These are phyloP conservation scores for Fusarium sp. DNA, from an alignment of 2,329 filamentous ascomycete genomes.

Conservation along the genomic window DNA sequence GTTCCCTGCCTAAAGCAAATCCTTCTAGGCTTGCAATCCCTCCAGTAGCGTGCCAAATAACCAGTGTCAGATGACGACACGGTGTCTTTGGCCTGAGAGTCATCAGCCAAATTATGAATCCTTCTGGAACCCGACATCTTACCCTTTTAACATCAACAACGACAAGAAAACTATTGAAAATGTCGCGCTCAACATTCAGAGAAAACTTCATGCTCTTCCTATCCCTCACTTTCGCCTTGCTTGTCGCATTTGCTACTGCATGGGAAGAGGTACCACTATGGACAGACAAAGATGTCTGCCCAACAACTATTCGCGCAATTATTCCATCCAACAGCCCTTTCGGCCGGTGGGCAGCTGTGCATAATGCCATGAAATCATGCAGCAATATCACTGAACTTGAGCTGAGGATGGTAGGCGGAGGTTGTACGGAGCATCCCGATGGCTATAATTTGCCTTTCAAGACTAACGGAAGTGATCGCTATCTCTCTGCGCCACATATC, in stretches of 20 bases:
- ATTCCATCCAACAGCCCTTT: neutral
- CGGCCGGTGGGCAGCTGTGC: neutral
- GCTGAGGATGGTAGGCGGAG: neutral
- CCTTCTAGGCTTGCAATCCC: too few relatives aligned
- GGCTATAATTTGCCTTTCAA: slow-evolving; percentile 7
- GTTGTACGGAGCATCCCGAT: neutral
- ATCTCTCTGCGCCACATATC: neutral
- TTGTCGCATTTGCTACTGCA: neutral
- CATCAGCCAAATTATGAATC: neutral
- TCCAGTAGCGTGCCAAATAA: neutral
- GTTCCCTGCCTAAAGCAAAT: neutral
- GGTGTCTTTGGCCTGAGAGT: neutral
- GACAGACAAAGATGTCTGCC: neutral
- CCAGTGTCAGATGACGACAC: neutral
- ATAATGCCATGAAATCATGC: slow-evolving; percentile 16
- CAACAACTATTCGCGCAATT: neutral
- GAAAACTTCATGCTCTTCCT: neutral
- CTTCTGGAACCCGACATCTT: neutral
- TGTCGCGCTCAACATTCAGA: neutral
- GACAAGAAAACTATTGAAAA: neutral
- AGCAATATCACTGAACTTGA: slow-evolving; percentile 5
- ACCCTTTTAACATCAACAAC: neutral
- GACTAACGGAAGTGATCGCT: slow-evolving; percentile 21
- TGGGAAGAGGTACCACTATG: neutral
- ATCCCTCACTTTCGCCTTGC: neutral